Evolutionary conservation across 306 rosid species (phyloP), one percentile per base, ranked within the genome.

Genomic region (Cicer yamashitae): DNA sequence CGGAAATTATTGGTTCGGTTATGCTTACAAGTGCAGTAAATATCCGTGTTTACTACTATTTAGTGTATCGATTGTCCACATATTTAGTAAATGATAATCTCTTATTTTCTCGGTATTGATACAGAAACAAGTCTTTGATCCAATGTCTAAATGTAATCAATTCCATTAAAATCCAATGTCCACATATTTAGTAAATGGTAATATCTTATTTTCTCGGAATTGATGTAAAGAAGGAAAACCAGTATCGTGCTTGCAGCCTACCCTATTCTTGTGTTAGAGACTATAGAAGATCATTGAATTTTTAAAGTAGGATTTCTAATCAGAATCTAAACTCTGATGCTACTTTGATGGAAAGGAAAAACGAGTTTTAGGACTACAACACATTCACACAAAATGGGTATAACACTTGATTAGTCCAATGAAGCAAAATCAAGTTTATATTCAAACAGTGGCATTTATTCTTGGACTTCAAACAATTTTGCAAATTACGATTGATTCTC

Each of bases 141-240:
- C 44, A 11, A 63, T 4, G 17, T 64, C 44, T 9, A 54, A 45
- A 45, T 17, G 20, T 34, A 57, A 57, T 48, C 9, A 67, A 34
- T 66, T 72, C 66, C 47, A 7, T 18, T 38, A 58, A 58, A 68
- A 69, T 77, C 77, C 47, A 4, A 2, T 41, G 52, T 41, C 52
- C 75, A 40, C 34, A 40, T 39, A 54, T 63, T 56, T 65, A 50
- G 30, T 34, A 10, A 57, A 47, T 7, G 52, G 52, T 56, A 73
- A 8, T 50, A 48, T 51, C 15, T 14, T 9, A 39, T 18, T 71
- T 20, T 71, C n/a, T 48, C 10, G 12, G 53, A 70, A 38, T 44
- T 63, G 41, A 53, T 61, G 46, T 30, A 15, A 62, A 52, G 45
- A 69, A 69, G 34, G 40, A n/a, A 44, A 69, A 8, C 18, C 34